Conservation (phyloP, 495 filamentous ascomycete species). For the Massariosphaeria phaeospora region DNA sequence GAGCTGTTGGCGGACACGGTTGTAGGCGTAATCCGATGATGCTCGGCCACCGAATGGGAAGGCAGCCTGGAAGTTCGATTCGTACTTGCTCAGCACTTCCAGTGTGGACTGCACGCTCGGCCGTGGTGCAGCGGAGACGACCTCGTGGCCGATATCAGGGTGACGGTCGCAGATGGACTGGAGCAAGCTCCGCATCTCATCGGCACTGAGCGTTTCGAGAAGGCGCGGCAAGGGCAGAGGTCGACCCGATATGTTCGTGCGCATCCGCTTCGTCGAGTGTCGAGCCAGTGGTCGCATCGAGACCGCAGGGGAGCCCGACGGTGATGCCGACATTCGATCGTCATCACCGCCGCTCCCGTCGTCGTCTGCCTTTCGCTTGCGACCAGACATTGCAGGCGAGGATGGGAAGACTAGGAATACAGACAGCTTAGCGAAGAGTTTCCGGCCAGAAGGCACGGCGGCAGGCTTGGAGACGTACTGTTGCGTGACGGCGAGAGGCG, state of each 20-base stretch:
- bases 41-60: slow-evolving; percentile 80
- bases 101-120: slow-evolving; percentile 77
- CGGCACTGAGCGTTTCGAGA: slow-evolving; percentile 81
- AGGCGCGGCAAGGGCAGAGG: slow-evolving; percentile 77
- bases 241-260: slow-evolving; percentile 67
- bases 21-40: slow-evolving; percentile 89
- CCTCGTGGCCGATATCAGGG: slow-evolving; percentile 72
- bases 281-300: slow-evolving; percentile 58
- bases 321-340: slow-evolving; percentile 84
- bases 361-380: slow-evolving; percentile 88
- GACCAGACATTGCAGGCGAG: slow-evolving; percentile 46
- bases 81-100: slow-evolving; percentile 74
- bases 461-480: slow-evolving; percentile 49
- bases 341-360: slow-evolving; percentile 53
- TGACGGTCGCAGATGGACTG: slow-evolving; percentile 85
- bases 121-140: slow-evolving; percentile 77
- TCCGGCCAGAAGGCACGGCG: background rate
- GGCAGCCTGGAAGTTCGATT: slow-evolving; percentile 67
- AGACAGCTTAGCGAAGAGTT: background rate
- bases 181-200: slow-evolving; percentile 74
- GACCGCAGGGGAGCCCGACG: slow-evolving; percentile 70
- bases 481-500: slow-evolving; percentile 66
- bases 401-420: slow-evolving; percentile 15
- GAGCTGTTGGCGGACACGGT: slow-evolving; percentile 79
- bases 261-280: slow-evolving; percentile 57